Evolutionary conservation across 108 stramenopile species (phyloP), one percentile per base, ranked within the genome.

Genomic region (Stephanodiscus minutulus): DNA sequence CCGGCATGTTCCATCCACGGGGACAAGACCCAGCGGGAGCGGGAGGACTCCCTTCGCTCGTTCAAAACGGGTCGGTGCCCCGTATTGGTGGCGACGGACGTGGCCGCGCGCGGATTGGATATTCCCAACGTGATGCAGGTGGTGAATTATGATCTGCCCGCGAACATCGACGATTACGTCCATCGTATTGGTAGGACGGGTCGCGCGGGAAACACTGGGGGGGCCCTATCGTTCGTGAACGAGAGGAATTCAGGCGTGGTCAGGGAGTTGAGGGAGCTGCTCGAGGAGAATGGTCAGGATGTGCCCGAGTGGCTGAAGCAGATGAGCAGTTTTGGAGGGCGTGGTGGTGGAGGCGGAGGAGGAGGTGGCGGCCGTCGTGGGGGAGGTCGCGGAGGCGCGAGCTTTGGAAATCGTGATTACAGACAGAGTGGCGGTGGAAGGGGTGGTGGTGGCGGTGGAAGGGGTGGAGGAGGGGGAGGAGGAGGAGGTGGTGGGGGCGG

Each of bases 181-280:
- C 99, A 99, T 84, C 85, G 99, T 47, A 98, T 99, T 78, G 99
- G 99, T 25, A 97, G 99, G 78, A 98, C 97, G 11, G 99, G 98
- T n/a, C 91, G 99, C 61, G 98, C 98, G 9, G 98, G 98, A 29
- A 96, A 97, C 46, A 96, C 92, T 54, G 99, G 99, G 25, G 66
- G 76, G 4, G 91, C 99, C 4, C 74, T 99, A 25, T 88, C 95
- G 25, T 98, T 97, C 80, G 84, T 98, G 66, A 97, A 95, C 56
- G 90, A 91, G 49, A 94, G 91, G 73, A 95, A 98, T 70, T 64
- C 82, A 27, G 85, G 88, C 59, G 68, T 97, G 48, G 85, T 86
- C 12, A 75, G 88, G 52, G 92, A 96, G 31, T 77, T 96, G 17
- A 65, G 88, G 33, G 91, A 91, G 22, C 70, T 96, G 70, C 60